These are phyloP conservation scores for Spongospora subterranea DNA, from an alignment of 208 protist genomes.

Conservation along the genomic window DNA sequence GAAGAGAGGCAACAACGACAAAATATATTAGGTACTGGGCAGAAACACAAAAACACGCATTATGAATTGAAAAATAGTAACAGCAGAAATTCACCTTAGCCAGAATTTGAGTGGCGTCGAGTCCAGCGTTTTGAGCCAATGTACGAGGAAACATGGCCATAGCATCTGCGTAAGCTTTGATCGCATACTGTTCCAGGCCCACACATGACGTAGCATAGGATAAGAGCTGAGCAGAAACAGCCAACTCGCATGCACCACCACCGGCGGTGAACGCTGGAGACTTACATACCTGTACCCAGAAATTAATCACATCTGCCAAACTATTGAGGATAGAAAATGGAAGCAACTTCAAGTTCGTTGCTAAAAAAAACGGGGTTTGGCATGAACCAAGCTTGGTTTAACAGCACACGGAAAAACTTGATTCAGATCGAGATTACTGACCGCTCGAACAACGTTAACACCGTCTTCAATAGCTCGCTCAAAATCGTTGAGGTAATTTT, in stretches of 20 bases:
- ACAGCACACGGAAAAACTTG: no score
- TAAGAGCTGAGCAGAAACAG: conserved; percentile 25
- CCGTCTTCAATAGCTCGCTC: conserved; percentile 92
- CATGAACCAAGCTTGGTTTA: no score
- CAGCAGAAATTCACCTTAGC: conserved; percentile 78
- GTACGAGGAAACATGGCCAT: conserved; percentile 93
- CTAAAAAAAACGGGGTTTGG: no score
- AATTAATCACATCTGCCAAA: no score
- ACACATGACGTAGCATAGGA: conserved; percentile 59
- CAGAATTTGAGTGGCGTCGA: conserved; percentile 91
- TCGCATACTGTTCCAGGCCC: conserved; percentile 95
- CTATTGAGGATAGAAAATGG: no score
- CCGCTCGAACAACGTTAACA: conserved; percentile 95
- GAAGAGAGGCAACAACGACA: conserved; percentile 41
- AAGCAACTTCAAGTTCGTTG: no score
- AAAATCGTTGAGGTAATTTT: conserved; percentile 96
- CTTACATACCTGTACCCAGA: background rate
- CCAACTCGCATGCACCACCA: conserved; percentile 96
- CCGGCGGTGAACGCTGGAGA: conserved; percentile 91
- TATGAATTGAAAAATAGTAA: background rate
- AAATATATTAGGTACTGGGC: background rate
- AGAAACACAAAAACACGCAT: conserved; percentile 11
- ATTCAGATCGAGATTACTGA: conserved; percentile 66
- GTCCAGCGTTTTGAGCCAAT: conserved; percentile 96
- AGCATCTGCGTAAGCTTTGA: conserved; percentile 94